Base-by-base conservation (phyloP, 176 grass and related monocot species). In the Paspalum vaginatum region DNA sequence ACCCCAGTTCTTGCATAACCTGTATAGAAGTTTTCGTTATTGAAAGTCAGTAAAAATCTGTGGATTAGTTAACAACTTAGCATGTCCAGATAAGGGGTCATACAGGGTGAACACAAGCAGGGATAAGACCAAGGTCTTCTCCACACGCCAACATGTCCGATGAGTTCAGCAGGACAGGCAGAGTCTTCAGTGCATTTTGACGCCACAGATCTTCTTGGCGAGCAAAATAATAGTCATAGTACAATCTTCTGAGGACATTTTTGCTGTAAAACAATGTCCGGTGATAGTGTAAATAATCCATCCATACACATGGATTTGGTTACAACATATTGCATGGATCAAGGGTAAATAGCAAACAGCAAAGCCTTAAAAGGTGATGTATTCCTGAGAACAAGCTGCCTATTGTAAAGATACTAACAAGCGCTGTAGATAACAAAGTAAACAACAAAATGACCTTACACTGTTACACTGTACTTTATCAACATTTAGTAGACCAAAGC, bases 21-120 rank as follows among this genome's bases (percentile, higher is more conserved):
- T 96, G 73, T 32, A 80, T 43, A 86, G 77, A 84, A 54, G 22
- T 50, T 59, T 68, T 54, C 55, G 37, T 10, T 62, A 41, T 87
- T 61, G 72, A 79, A n/a, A 27, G 26, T 42, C 12, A 54, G 54
- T 63, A 84, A 22, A 71, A 72, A 56, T 11, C 69, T 78, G 70
- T 60, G 27, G 45, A 20, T 65, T 54, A 16, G 44, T 68, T 84
- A 72, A 63, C 49, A 83, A 20, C 50, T 72, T 84, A 68, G 72
- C 39, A 81, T 67, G 47, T 40, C 1, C 13, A 55, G 66, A 44
- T 77, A 84, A 83, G 41, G 40, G 50, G 37, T 60, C 86, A 84
- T 90, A 97, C 97, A 88, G 97, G 97, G 94, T 99, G 93, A 86
- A 99, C 93, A 82, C 97, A 99, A 85, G 97, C 94, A 85, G 93